Evolutionary conservation across 176 grass and related monocot genomes (phyloP).

Genomic region (sorghum (Sorghum bicolor)): Sorghum_bicolor_NCBIv3 NC_012870.2:6582001-6582500

Average conservation of each 20-base stretch:
- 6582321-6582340: constrained; percentile 50
- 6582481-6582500: constrained; percentile 51
- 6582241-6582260: constrained; percentile 67
- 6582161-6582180: constrained; percentile 70
- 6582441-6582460: constrained; percentile 75
- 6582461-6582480: constrained; percentile 45
- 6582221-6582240: constrained; percentile 65
- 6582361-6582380: constrained; percentile 91
- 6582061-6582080: constrained; percentile 50
- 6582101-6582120: constrained; percentile 42
- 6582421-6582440: constrained; percentile 63
- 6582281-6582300: constrained; percentile 66
- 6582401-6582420: constrained; percentile 46
- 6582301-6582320: constrained; percentile 72
- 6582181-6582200: constrained; percentile 55
- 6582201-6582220: constrained; percentile 57
- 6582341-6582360: constrained; percentile 67
- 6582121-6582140: constrained; percentile 62
- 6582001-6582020: constrained; percentile 68
- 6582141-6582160: constrained; percentile 73
- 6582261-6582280: constrained; percentile 55
- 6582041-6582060: constrained; percentile 54
- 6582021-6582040: constrained; percentile 58
- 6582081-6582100: constrained; percentile 58
- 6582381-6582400: constrained; percentile 55